A percentile compares a stretch with the other conserved stretches of the same genome.
Evolutionary conservation across 345 rosid genomes (phyloP).

Genomic region (Eucalyptus cloeziana): DNA sequence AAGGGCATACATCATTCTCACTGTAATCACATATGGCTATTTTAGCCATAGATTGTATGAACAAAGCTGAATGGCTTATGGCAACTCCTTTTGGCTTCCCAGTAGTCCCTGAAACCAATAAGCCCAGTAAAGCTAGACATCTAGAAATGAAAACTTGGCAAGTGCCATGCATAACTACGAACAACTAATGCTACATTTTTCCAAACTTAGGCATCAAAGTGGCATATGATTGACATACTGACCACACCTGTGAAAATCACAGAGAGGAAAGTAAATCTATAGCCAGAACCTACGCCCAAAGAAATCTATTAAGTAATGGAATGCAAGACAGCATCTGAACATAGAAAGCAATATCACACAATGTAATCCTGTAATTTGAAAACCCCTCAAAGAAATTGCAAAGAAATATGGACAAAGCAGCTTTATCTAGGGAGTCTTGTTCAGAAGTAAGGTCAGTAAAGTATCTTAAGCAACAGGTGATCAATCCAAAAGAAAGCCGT

Average conservation of each 20-base stretch:
- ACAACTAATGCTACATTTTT: neutral
- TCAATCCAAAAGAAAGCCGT: neutral
- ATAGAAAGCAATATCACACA: neutral
- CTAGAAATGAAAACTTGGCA: neutral
- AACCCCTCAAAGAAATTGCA: neutral
- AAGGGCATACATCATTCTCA: neutral
- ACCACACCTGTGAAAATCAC: neutral
- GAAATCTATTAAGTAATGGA: neutral
- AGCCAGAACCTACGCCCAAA: neutral
- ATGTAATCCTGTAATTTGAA: neutral
- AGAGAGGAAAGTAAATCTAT: neutral
- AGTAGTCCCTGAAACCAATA: constrained; percentile 57
- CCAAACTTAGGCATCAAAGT: neutral
- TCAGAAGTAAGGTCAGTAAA: neutral
- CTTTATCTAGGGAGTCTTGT: neutral
- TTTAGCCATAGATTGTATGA: constrained; percentile 80
- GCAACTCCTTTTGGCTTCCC: constrained; percentile 73
- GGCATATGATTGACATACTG: neutral
- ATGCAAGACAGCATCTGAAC: neutral
- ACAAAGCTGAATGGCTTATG: constrained; percentile 62
- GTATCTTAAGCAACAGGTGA: neutral
- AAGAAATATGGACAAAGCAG: neutral
- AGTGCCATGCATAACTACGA: neutral
- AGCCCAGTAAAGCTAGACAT: neutral
- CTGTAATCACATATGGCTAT: constrained; percentile 35